Evolutionary conservation across 2,329 filamentous ascomycete species (phyloP).

Genomic region (Pseudohalonectria lignicola): DNA sequence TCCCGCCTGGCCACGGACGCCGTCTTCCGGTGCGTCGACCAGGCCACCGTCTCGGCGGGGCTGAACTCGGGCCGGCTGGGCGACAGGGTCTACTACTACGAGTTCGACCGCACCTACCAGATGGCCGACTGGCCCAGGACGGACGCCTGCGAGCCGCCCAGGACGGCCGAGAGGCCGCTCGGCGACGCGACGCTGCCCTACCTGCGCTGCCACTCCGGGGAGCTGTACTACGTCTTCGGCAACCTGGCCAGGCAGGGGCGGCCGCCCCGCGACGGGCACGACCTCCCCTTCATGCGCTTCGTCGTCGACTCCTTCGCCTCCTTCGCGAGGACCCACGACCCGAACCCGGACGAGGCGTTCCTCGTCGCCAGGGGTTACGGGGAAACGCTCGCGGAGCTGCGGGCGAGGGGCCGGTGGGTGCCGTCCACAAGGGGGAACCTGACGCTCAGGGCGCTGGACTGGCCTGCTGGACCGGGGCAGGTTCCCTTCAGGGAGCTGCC

Average conservation of each 20-base stretch:
- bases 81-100: constrained; percentile 41
- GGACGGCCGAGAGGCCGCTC: constrained; percentile 18
- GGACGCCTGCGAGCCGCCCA: constrained; percentile 33
- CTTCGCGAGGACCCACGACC: constrained; percentile 37
- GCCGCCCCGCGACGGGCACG: constrained; percentile 32
- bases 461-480: constrained; percentile 22
- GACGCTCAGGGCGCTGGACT: constrained; percentile 34
- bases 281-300: constrained; percentile 23
- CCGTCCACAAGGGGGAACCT: constrained; percentile 21
- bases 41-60: constrained; percentile 44
- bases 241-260: constrained; percentile 29
- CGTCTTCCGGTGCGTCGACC: constrained; percentile 47
- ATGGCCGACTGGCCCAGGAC: constrained; percentile 41
- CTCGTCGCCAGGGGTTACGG: constrained; percentile 29
- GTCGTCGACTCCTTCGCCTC: constrained; percentile 36
- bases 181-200: constrained; percentile 32
- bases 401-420: constrained; percentile 22
- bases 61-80: constrained; percentile 30
- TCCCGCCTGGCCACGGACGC: constrained; percentile 45
- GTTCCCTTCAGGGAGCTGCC: constrained; percentile 33
- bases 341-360: constrained; percentile 34
- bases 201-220: constrained; percentile 46
- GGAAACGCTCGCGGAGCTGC: constrained; percentile 12
- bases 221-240: constrained; percentile 42
- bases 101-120: constrained; percentile 45